Evolutionary conservation across 2,329 filamentous ascomycete genomes (phyloP).

Genomic region (Colletotrichum sp.): DNA sequence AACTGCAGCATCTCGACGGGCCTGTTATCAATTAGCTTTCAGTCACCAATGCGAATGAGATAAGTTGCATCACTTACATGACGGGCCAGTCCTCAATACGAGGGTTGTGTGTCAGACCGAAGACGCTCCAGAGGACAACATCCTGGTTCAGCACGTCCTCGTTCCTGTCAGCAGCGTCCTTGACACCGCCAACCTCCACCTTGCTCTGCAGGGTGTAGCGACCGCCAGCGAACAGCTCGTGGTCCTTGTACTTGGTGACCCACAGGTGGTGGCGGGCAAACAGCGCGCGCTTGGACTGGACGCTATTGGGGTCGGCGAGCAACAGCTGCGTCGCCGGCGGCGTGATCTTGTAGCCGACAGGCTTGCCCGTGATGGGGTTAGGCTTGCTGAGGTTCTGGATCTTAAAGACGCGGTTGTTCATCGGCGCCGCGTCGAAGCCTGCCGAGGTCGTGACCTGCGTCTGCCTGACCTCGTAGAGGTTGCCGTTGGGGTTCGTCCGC

Average conservation of each 20-base stretch:
- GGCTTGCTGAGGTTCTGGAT: constrained; percentile 18
- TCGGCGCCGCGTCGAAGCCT: constrained; percentile 46
- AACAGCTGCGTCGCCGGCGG: constrained; percentile 40
- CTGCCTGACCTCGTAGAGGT: constrained; percentile 45
- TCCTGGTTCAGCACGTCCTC: constrained; percentile 55
- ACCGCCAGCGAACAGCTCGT: constrained; percentile 34
- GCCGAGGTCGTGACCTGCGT: constrained; percentile 45
- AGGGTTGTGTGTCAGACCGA: constrained; percentile 60
- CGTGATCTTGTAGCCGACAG: constrained; percentile 40
- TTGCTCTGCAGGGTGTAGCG: constrained; percentile 39
- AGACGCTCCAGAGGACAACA: constrained; percentile 52
- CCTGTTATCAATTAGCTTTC: constrained; percentile 31
- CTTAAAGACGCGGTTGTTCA: constrained; percentile 36
- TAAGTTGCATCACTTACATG: constrained; percentile 48
- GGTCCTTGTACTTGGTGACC: constrained; percentile 31
- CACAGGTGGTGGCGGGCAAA: constrained; percentile 32
- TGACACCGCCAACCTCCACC: constrained; percentile 22
- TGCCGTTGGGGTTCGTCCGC: constrained; percentile 54
- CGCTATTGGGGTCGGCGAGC: constrained; percentile 24
- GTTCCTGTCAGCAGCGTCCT: constrained; percentile 34
- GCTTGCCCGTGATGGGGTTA: constrained; percentile 38
- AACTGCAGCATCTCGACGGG: constrained; percentile 58
- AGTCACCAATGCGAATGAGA: not conserved
- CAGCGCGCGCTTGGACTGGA: constrained; percentile 26
- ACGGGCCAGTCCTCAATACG: constrained; percentile 64